Base-by-base conservation (phyloP, 306 rosid species). In the Citrullus amarus region DNA sequence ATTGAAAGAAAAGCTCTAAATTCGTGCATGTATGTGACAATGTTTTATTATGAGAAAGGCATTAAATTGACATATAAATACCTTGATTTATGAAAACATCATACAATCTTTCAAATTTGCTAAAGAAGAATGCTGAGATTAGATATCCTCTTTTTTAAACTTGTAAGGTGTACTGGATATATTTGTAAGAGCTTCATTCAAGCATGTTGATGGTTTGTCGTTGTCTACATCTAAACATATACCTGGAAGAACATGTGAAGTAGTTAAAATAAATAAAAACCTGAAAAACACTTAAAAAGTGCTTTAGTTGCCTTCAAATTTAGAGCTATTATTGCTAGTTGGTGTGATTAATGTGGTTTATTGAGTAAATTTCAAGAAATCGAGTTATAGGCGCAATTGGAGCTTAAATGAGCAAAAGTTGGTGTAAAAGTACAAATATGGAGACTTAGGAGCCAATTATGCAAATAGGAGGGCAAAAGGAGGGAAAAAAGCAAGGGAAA, bases 161-260 rank as follows among this genome's bases (percentile, higher is more conserved):
- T 85, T 89, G 87, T 85, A 91, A 71, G 85, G 80, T 18, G 79
- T 84, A 63, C 20, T 77, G 15, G 83, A 88, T 77, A 89, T 65
- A 78, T 87, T 93, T 79, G 81, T 83, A 41, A 95, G 87, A 86
- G 79, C 82, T 80, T 88, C 67, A 80, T 91, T 91, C 84, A 95
- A 44, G 84, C 92, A 92, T 58, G 92, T 89, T 18, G 97, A 92
- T 74, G 97, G 99, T 81, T 89, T 89, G 80, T 89, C 93, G 77
- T 95, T 95, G 71, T 81, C 87, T 66, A 95, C 83, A 85, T 95
- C 92, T 88, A 95, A 86, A 59, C 99, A 97, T 74, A 95, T 72
- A 63, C 97, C 99, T 95, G 92, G 82, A 84, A 32, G 59, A 50
- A 50, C 43, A 30, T 30, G 59, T n/a, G n/a, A 71, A 72, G 59